Evolutionary conservation across 2,329 filamentous ascomycete species (phyloP), one percentile per base, ranked within the genome.

Genomic region (Pseudopithomyces maydicus): DNA sequence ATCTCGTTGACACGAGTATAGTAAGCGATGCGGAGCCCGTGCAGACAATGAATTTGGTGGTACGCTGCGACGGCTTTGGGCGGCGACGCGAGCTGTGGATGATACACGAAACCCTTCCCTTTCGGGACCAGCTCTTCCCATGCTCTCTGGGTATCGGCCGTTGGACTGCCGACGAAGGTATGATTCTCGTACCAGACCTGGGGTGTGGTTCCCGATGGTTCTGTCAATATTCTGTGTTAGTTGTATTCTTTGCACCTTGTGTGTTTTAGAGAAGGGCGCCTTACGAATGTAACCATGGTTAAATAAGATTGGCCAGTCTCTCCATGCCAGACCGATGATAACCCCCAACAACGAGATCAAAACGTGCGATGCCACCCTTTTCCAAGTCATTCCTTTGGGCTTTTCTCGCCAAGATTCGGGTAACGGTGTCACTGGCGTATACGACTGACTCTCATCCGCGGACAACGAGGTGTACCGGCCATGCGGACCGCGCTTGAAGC

Each of bases 61-160:
- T 49, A 56, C 0, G 51, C 53, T 6, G 57, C 43, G 17, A 59
- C 19, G 4, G 36, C 29, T 38, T 43, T 42, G 14, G 23, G 41
- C 2, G n/a, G 32, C 6, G 52, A 53, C 14, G 52, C 51, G 8
- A 52, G 33, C 22, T 36, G 12, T 14, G 46, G 36, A 19, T 58
- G 52, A 1, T 32, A 38, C 4, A 58, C 42, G 26, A 58, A 58
- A 35, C 56, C 56, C 10, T 47, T 43, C n/a, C 52, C 56, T 42
- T 44, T 39, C 10, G 56, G 56, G 10, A 58, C 43, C 33, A 55
- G 48, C 6, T 20, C 43, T 36, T 33, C n/a, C 57, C 57, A 60
- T n/a, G 54, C 57, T 20, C 20, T 17, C 49, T 60, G 50, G 19
- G 51, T 48, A 6, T 50, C 22, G 2, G 29, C 19, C 4, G 23